A percentile compares a stretch with the other conserved stretches of the same genome.
Evolutionary conservation across 805 yeast species (phyloP).

Genomic region (Sugiyamaella chiloensis): DNA sequence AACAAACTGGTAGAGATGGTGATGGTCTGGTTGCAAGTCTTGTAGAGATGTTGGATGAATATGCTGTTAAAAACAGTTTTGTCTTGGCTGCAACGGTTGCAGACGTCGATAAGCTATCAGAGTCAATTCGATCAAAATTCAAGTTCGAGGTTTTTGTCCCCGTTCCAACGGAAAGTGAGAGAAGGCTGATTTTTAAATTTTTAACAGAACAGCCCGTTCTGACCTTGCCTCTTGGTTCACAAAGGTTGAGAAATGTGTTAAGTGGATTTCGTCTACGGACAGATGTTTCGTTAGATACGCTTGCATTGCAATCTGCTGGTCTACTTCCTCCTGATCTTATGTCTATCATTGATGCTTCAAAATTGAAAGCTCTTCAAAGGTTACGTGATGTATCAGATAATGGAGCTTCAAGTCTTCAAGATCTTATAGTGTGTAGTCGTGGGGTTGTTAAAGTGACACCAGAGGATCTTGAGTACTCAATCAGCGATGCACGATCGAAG

Average conservation of each 20-base stretch:
- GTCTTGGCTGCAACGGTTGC: constrained; percentile 65
- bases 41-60: constrained; percentile 54
- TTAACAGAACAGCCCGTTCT: constrained; percentile 30
- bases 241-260: constrained; percentile 10
- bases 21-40: constrained; percentile 45
- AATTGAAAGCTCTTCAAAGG: constrained; percentile 53
- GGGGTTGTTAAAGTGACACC: constrained; percentile 55
- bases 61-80: constrained; percentile 42
- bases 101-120: constrained; percentile 67
- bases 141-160: constrained; percentile 73
- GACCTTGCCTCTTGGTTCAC: constrained; percentile 6
- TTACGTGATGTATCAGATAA: constrained; percentile 34
- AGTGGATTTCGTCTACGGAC: constrained; percentile 35
- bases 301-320: constrained; percentile 90
- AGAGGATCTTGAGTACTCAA: constrained; percentile 63
- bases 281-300: constrained; percentile 52
- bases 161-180: constrained; percentile 77
- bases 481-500: constrained; percentile 77
- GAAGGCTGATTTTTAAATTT: constrained; percentile 58
- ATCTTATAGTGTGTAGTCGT: constrained; percentile 48
- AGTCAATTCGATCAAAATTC: constrained; percentile 59
- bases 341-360: constrained; percentile 67
- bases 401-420: constrained; percentile 23
- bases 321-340: constrained; percentile 77
- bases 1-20: constrained; percentile 50